These are phyloP conservation scores for Teunomyces kruisii DNA, from an alignment of 805 yeast species.

Conservation along the genomic window DNA sequence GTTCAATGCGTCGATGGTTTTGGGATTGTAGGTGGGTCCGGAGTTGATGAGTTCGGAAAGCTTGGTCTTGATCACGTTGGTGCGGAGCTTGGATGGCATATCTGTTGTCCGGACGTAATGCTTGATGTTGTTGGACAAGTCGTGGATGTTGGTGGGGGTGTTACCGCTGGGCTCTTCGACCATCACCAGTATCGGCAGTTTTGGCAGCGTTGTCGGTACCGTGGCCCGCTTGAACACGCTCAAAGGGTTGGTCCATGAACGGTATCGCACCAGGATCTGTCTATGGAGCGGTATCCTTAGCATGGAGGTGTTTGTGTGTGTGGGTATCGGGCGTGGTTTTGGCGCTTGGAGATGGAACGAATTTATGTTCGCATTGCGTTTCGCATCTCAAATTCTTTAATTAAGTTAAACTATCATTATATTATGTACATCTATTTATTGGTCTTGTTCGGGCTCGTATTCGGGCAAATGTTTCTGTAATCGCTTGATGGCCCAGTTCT, in stretches of 20 bases:
- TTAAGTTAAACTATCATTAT: neutral
- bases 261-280: slow-evolving; percentile 2
- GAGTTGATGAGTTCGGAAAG: slow-evolving; percentile 15
- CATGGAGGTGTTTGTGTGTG: neutral
- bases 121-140: slow-evolving; percentile 16
- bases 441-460: neutral
- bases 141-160: neutral
- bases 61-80: slow-evolving; percentile 18
- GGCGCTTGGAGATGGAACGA: no score
- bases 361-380: neutral
- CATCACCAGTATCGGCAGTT: neutral
- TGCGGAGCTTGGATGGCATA: slow-evolving; percentile 18
- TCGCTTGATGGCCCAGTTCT: slow-evolving; percentile 80
- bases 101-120: slow-evolving; percentile 29
- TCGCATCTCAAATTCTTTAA: slow-evolving; percentile 1
- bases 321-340: no score
- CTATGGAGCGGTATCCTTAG: neutral
- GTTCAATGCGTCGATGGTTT: slow-evolving; percentile 19
- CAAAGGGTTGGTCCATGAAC: slow-evolving; percentile 17
- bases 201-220: neutral
- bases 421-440: neutral
- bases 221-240: slow-evolving; percentile 11
- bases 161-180: neutral
- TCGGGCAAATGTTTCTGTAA: slow-evolving; percentile 51
- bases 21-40: slow-evolving; percentile 7